Base-by-base conservation (phyloP, 106 monocot genomes). In the Dioscorea alata region DNA sequence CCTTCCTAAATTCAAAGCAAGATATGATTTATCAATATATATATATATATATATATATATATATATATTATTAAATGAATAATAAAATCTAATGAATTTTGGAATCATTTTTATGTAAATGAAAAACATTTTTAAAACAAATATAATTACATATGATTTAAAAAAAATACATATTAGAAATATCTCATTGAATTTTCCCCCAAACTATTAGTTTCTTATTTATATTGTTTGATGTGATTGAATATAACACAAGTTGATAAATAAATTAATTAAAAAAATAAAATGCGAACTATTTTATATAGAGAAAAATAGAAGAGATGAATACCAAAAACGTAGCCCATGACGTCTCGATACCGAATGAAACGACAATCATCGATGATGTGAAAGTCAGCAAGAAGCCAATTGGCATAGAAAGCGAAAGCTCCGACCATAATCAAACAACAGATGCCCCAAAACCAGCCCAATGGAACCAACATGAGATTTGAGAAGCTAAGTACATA, bases 401-500 rank as follows among this genome's bases (percentile, higher is more conserved):
- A 87, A 64, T 83, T 87, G 42, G 80, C 76, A 62, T 80, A 87
- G 71, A 25, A 76, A 14, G 87, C 21, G 33, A 76, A 80, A 57
- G 51, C 77, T 12, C 60, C 87, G 2, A 83, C n/a, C 24, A 61
- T 9, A 12, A 71, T 25, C 19, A 87, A 80, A 52, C 71, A 70
- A n/a, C 74, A 4, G 61, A 74, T 12, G 3, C 87, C 83, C 87
- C 79, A 77, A 1, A 23, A 51, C 87, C 83, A 87, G 12, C 87
- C 87, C 34, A 83, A 60, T 12, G 87, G 87, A 4, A 71, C 87
- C 71, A 87, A 50, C 67, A 87, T 79, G 15, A 87, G 71, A 66
- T 80, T 87, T 15, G 87, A 87, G 83, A 83, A 83, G 57, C 83
- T 83, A 53, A 87, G 63, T 31, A 87, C 76, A 60, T 87, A 87